Base-by-base conservation (phyloP, 2,329 filamentous ascomycete genomes). In the Exophiala dermatitidis region DNA sequence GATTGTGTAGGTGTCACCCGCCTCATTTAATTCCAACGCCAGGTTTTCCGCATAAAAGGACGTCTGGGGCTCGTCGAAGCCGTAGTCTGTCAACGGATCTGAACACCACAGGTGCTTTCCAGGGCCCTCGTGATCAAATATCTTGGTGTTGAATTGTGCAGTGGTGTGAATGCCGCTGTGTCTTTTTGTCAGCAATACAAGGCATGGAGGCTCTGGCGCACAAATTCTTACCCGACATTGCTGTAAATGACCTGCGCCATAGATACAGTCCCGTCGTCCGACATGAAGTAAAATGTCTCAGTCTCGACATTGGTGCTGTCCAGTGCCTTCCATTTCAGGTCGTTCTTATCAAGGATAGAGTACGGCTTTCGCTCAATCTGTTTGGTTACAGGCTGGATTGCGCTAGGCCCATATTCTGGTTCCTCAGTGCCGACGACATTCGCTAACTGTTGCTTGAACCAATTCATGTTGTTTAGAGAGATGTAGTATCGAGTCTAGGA, bases 171-270 rank as follows among this genome's bases (percentile, higher is more conserved):
- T 82, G 69, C 91, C 90, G 64, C 90, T 95, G 67, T 61, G 54
- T 49, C 36, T 12, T 19, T 19, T 19, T 37, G 50, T 51, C 46
- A 56, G 55, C 44, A 42, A 33, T 33, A 36, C 40, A 37, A 19
- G 33, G 52, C 50, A 38, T 41, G 10, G 9, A 29, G 32, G 4
- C 28, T 38, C 40, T 59, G 48, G 52, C 46, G 46, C 51, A 32
- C 7, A 3, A 37, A 52, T 30, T 62, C 85, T 72, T 83, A 96
- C 90, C 82, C 86, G 69, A 98, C 87, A 73, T 95, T 96, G 77
- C 88, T 97, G 78, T 97, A 95, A 70, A 98, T 95, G 72, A 97
- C 80, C 77, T 98, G 93, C 56, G 82, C 82, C 71, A 95, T 81
- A 49, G 80, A 88, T 60, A 90, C 71, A 59, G 84, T 78, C 47